phyloP scores from a whole-genome alignment of 257 asterid genomes.

The Rhazya stricta region DNA sequence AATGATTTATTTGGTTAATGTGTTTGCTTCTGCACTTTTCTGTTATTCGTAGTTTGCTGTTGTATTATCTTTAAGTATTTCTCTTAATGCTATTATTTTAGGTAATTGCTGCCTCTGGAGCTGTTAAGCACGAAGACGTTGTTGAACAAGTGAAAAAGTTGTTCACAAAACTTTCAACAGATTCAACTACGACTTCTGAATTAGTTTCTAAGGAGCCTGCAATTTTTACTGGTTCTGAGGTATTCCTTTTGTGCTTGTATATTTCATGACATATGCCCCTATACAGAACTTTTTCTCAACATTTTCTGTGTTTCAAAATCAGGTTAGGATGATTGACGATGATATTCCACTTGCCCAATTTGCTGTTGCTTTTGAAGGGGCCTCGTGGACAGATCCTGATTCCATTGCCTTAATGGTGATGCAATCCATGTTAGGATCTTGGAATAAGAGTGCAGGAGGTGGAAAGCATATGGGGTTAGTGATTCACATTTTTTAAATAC shows the following conservation, averaged over 20 bases:
- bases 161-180: slow-evolving; percentile 58
- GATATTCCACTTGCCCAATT: slow-evolving; percentile 75
- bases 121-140: slow-evolving; percentile 80
- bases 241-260: slow-evolving; percentile 25
- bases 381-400: slow-evolving; percentile 92
- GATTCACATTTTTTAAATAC: slow-evolving; percentile 6
- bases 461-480: slow-evolving; percentile 90
- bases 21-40: slow-evolving; percentile 3
- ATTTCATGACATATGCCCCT: slow-evolving; percentile 12
- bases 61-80: slow-evolving; percentile 6
- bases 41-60: slow-evolving; percentile 5
- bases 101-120: slow-evolving; percentile 83
- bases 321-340: slow-evolving; percentile 78
- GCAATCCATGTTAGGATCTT: slow-evolving; percentile 79
- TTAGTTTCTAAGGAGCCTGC: slow-evolving; percentile 71
- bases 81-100: slow-evolving; percentile 21
- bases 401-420: slow-evolving; percentile 81
- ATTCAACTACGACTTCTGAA: slow-evolving; percentile 54
- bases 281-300: background rate
- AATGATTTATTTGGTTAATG: background rate
- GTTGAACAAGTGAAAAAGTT: slow-evolving; percentile 62
- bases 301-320: slow-evolving; percentile 19
- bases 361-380: slow-evolving; percentile 89
- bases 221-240: slow-evolving; percentile 88
- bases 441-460: slow-evolving; percentile 68